Percentiles rank a stretch among this genome's conserved stretches.
Conservation (phyloP, 176 grass and related monocot genomes). For the Chrysopogon serrulatus region DNA sequence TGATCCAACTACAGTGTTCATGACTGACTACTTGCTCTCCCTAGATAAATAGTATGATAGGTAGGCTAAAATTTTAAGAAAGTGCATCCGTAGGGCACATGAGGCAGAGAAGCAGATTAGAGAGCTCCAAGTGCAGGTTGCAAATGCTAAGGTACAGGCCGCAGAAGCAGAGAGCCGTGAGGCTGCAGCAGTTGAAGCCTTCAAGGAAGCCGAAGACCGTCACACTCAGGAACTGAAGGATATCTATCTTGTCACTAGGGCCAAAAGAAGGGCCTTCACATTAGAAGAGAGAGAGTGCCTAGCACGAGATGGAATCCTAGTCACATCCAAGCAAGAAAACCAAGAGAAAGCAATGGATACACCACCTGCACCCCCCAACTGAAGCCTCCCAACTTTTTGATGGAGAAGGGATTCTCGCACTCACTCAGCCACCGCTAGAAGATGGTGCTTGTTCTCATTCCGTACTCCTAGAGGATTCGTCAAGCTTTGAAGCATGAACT, state of each 20-base stretch:
- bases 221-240: neutral
- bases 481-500: neutral
- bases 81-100: neutral
- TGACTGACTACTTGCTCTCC: neutral
- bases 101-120: neutral
- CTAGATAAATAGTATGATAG: neutral
- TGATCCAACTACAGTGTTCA: neutral
- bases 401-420: neutral
- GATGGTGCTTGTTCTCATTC: neutral
- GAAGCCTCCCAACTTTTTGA: neutral
- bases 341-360: neutral
- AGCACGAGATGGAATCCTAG: neutral
- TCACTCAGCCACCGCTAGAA: neutral
- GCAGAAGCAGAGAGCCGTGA: neutral
- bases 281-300: neutral
- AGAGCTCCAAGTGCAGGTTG: accelerated
- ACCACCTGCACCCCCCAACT: neutral
- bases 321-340: neutral
- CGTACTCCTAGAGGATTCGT: neutral
- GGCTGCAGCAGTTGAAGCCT: neutral
- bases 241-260: neutral
- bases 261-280: neutral
- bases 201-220: neutral
- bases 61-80: neutral
- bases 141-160: neutral